Base-by-base conservation (phyloP, 345 rosid genomes). In the Pistacia integerrima region DNA sequence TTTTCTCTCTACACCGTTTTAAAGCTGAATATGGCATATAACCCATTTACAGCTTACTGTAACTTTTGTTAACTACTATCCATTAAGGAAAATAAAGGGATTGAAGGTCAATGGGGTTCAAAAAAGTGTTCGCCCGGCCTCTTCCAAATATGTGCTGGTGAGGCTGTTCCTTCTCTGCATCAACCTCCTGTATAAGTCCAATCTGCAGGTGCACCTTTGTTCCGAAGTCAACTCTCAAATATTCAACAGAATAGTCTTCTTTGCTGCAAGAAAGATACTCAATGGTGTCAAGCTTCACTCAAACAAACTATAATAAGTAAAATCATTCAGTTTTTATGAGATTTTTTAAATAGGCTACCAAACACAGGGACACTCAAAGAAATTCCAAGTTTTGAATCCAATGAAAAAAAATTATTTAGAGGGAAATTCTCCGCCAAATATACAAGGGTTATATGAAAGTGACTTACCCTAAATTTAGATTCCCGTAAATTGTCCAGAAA, bases 381-480 rank as follows among this genome's bases (percentile, higher is more conserved):
- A 11, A 22, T 7, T 16, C 60, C 18, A 14, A 69, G 16, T 51
- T 28, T 11, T 38, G 36, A 73, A 60, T 28, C 58, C 41, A 73
- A 28, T 18, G 12, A 30, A 73, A 48, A 2, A 44, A 41, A 41
- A 1, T 41, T 8, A 41, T 41, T 41, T 41, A 41, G 46, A 41
- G 46, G 9, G 8, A 41, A 8, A 41, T 41, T 7, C 1, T 41
- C 46, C 46, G 6, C 46, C 9, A 41, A 5, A 13, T 13, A 14
- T 54, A 4, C n/a, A 13, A 4, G 11, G 14, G 4, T 7, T 20
- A 13, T 36, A 20, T 14, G 9, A 58, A 28, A 60, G 57, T 48
- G 67, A 85, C 98, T 88, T 88, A 93, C 99, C 6, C 70, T 90
- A 78, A 83, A 84, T 78, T 81, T 87, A 25, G 94, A 87, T 60